Percentiles rank a stretch among this genome's conserved stretches.
Evolutionary conservation across 1,284 basidiomycete genomes (phyloP).

Genomic region (Bjerkandera adusta): DNA sequence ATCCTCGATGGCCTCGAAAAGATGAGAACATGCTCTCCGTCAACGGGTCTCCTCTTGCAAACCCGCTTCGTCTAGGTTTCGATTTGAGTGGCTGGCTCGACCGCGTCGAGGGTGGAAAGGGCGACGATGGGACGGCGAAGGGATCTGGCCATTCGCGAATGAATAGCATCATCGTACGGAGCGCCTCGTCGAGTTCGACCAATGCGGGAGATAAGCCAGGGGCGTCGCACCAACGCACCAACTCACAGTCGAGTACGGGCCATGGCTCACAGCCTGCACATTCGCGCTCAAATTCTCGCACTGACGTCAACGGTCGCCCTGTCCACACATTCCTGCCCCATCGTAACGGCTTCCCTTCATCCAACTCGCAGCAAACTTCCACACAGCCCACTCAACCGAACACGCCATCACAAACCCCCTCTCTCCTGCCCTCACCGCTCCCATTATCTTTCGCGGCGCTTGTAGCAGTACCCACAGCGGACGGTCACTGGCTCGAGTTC

Average conservation of each 20-base stretch:
- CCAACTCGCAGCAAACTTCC: too few species aligned
- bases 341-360: conserved; percentile 4
- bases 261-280: too few species aligned
- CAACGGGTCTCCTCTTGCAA: conserved; percentile 75
- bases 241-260: conserved; percentile 44
- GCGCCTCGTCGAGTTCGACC: conserved; percentile 34
- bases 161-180: conserved; percentile 63
- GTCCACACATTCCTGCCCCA: conserved; percentile 28
- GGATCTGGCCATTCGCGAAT: conserved; percentile 40
- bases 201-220: too few species aligned
- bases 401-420: conserved; percentile 26
- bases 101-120: conserved; percentile 23
- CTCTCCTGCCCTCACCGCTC: conserved; percentile 11
- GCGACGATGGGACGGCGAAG: conserved; percentile 18
- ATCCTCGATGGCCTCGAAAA: conserved; percentile 57
- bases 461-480: conserved; percentile 69
- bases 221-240: conserved; percentile 43
- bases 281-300: conserved; percentile 28
- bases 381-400: conserved; percentile 11
- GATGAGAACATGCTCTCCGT: conserved; percentile 73
- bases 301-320: conserved; percentile 12
- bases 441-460: conserved; percentile 24
- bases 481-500: conserved; percentile 77
- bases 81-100: conserved; percentile 38
- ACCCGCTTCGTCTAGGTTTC: conserved; percentile 59